Percentiles rank a stretch among this genome's conserved stretches.
These are phyloP conservation scores for Zasmidium citrigriseum DNA, from an alignment of 2,329 filamentous ascomycete genomes.

Conservation along the genomic window DNA sequence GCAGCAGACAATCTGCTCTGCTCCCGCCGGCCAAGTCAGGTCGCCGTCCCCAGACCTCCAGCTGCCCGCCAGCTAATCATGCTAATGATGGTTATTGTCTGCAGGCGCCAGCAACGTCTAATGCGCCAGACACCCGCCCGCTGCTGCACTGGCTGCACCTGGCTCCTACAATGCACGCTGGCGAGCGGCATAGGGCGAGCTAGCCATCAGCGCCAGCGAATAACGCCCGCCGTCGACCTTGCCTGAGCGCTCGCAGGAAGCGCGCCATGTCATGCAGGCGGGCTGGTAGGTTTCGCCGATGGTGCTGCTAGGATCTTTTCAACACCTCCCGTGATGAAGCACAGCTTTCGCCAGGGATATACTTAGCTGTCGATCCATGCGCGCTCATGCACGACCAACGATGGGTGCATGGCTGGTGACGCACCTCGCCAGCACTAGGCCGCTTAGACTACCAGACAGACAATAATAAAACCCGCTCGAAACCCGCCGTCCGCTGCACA, in stretches of 20 bases:
- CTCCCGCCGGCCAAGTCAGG: constrained; percentile 25
- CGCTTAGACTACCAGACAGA: constrained; percentile 15
- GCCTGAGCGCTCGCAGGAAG: constrained; percentile 17
- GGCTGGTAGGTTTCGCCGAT: constrained; percentile 20
- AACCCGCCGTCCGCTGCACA: constrained; percentile 6
- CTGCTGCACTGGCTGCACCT: constrained; percentile 4
- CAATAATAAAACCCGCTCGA: background rate
- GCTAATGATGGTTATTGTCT: no score
- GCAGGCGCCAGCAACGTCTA: no score
- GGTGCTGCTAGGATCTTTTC: constrained; percentile 17
- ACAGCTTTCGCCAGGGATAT: constrained; percentile 18
- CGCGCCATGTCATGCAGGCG: constrained; percentile 21
- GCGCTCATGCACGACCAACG: constrained; percentile 29
- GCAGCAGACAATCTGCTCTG: background rate
- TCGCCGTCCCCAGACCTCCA: background rate
- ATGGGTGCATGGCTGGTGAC: constrained; percentile 3
- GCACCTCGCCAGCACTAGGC: background rate
- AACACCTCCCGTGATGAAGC: constrained; percentile 14
- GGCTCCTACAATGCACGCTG: constrained; percentile 22
- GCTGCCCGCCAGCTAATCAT: no score
- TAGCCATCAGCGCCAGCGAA: constrained; percentile 13
- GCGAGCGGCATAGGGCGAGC: constrained; percentile 21
- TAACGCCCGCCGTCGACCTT: constrained; percentile 13
- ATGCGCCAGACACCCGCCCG: background rate
- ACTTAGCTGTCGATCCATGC: constrained; percentile 30